Conservation (phyloP, 192 early-diverging fungal species). For the Coemansia sp. region DNA sequence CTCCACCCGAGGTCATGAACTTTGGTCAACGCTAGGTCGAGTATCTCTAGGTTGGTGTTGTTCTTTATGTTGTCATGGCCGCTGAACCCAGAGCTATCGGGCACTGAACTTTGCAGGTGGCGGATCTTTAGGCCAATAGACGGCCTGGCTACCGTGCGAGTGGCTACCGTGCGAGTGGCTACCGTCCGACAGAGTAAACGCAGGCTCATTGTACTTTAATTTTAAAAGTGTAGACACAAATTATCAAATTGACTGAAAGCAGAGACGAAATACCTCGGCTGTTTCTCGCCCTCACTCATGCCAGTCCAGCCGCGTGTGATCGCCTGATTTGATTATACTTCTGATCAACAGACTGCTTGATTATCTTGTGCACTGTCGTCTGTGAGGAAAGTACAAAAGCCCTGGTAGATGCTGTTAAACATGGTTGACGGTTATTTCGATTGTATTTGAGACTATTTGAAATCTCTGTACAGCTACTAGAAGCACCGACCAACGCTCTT, state of each 20-base stretch:
- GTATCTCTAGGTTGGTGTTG: constrained; percentile 48
- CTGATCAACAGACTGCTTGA: no score
- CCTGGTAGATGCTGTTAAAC: no score
- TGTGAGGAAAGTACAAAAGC: no score
- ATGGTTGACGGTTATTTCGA: no score
- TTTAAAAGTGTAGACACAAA: background rate
- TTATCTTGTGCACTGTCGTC: no score
- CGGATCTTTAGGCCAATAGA: background rate
- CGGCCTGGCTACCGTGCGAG: background rate
- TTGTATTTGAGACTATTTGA: no score
- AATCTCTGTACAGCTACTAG: no score
- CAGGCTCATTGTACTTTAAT: background rate
- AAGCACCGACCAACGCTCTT: no score
- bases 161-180: background rate
- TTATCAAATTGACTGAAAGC: background rate
- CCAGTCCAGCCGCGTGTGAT: no score
- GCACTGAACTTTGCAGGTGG: background rate
- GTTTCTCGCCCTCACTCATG: background rate
- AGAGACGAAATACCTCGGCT: background rate
- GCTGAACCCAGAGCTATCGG: constrained; percentile 13
- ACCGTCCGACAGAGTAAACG: background rate
- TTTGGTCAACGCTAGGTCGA: constrained; percentile 66
- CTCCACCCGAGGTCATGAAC: constrained; percentile 81
- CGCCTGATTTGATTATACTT: no score
- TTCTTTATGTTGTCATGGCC: constrained; percentile 4